These are phyloP conservation scores for Polytrichum commune DNA, from an alignment of 225 moss, liverwort and hornwort genomes.

Conservation along the genomic window DNA sequence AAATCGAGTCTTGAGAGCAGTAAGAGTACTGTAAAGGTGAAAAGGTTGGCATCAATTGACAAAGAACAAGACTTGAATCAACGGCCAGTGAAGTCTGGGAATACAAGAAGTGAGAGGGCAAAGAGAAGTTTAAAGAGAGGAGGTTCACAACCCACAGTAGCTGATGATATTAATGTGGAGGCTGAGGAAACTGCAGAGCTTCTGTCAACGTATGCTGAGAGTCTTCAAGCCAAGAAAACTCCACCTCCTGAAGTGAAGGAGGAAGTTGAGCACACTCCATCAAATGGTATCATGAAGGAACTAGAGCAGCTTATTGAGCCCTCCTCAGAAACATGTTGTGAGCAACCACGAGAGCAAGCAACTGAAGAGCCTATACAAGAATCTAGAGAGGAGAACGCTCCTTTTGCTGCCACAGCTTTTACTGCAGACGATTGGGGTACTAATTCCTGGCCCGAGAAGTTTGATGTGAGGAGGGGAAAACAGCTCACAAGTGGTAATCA, in stretches of 20 bases:
- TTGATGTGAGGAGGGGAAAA: slow-evolving; percentile 28
- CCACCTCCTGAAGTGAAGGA: slow-evolving; percentile 20
- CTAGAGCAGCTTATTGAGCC: slow-evolving; percentile 41
- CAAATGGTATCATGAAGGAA: slow-evolving; percentile 34
- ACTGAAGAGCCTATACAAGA: slow-evolving; percentile 18
- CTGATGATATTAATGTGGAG: slow-evolving; percentile 46
- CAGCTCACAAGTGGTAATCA: slow-evolving; percentile 24
- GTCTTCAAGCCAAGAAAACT: slow-evolving; percentile 21
- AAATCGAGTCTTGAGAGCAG: slow-evolving; percentile 15
- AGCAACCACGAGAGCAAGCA: slow-evolving; percentile 24
- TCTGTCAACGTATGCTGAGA: slow-evolving; percentile 38
- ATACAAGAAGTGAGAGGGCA: slow-evolving; percentile 39
- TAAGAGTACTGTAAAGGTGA: slow-evolving; percentile 31
- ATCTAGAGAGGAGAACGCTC: slow-evolving; percentile 23
- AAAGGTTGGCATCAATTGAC: slow-evolving; percentile 45
- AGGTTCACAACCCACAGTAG: slow-evolving; percentile 28
- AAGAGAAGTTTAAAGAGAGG: slow-evolving; percentile 38
- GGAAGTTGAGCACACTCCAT: slow-evolving; percentile 23
- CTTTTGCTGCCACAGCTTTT: slow-evolving; percentile 17
- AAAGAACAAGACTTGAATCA: slow-evolving; percentile 36
- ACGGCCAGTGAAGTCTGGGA: slow-evolving; percentile 22
- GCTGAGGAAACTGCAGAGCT: slow-evolving; percentile 36
- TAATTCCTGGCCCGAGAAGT: slow-evolving; percentile 29
- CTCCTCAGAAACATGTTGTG: slow-evolving; percentile 15
- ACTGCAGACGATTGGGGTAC: slow-evolving; percentile 40